These are phyloP conservation scores for Kalaharituber pfeilii DNA, from an alignment of 2,329 filamentous ascomycete species.

Conservation along the genomic window DNA sequence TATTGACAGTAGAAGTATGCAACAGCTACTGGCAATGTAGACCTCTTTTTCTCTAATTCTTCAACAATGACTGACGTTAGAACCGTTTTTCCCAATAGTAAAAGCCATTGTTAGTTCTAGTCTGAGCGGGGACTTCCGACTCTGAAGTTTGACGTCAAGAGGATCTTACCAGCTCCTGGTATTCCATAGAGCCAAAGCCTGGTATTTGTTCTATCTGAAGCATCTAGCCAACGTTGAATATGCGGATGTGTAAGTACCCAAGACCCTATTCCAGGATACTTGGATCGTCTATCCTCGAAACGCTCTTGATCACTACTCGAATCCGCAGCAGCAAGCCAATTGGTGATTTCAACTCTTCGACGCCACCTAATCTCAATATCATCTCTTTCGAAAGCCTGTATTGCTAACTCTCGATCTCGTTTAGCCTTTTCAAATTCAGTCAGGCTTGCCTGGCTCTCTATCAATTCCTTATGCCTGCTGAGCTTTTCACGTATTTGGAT, in stretches of 20 bases:
- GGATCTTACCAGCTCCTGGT: slow-evolving; percentile 27
- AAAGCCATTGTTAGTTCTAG: slow-evolving; percentile 1
- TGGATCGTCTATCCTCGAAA: slow-evolving; percentile 8
- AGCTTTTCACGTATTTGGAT: slow-evolving; percentile 24
- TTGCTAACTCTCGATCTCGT: slow-evolving; percentile 22
- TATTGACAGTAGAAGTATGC: slow-evolving; percentile 32
- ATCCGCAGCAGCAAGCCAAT: slow-evolving; percentile 19
- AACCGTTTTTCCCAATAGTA: slow-evolving; percentile 30
- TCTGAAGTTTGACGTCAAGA: neutral
- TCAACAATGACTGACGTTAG: slow-evolving; percentile 30
- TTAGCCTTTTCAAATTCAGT: slow-evolving; percentile 21
- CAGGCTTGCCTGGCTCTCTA: slow-evolving; percentile 24
- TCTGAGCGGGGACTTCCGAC: too few relatives aligned
- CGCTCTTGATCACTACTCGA: slow-evolving; percentile 20
- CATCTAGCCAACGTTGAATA: slow-evolving; percentile 22
- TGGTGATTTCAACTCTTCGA: slow-evolving; percentile 12
- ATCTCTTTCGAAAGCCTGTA: slow-evolving; percentile 15
- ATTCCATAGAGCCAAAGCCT: slow-evolving; percentile 30
- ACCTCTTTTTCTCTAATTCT: slow-evolving; percentile 17
- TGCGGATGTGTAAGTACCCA: slow-evolving; percentile 24
- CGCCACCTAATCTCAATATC: slow-evolving; percentile 13
- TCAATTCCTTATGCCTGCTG: slow-evolving; percentile 21
- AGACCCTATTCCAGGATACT: slow-evolving; percentile 20
- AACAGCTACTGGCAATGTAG: slow-evolving; percentile 20
- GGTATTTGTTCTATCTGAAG: neutral